phyloP scores from a whole-genome alignment of 2,329 filamentous ascomycete species.

The Xylariaceae sp. region DNA sequence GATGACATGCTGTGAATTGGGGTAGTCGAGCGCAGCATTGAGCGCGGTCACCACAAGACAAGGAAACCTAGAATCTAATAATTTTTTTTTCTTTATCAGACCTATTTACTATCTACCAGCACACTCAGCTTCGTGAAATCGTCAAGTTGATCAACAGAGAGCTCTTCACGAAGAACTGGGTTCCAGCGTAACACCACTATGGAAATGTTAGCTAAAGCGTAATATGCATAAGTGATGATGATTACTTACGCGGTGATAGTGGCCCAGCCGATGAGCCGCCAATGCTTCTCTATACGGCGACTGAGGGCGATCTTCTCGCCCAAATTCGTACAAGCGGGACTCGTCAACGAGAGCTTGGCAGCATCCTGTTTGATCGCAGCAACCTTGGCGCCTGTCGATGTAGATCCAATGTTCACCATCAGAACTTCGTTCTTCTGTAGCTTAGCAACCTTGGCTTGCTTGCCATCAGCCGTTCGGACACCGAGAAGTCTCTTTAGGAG shows the following conservation, averaged over 20 bases:
- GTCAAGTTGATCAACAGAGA: no score
- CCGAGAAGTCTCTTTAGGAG: constrained; percentile 88
- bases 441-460: constrained; percentile 99
- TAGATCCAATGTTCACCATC: constrained; percentile 99
- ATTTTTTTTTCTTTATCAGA: no score
- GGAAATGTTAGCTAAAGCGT: neutral
- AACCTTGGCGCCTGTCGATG: constrained; percentile 95
- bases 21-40: no score
- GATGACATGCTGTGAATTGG: no score
- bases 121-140: no score
- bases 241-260: constrained; percentile 36
- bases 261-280: constrained; percentile 28
- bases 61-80: no score
- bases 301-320: constrained; percentile 97
- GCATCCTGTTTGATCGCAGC: constrained; percentile 96
- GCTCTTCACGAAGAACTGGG: neutral
- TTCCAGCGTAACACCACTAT: constrained; percentile 45
- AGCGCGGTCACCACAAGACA: no score
- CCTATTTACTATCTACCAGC: no score
- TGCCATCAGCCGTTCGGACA: constrained; percentile 96
- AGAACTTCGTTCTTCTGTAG: constrained; percentile 97
- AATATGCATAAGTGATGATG: constrained; percentile 14
- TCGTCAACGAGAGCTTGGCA: constrained; percentile 88
- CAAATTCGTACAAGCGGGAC: constrained; percentile 92
- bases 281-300: constrained; percentile 80